A percentile compares a stretch with the other conserved stretches of the same genome.
Evolutionary conservation across 371 early-diverging fungal species (phyloP).

Genomic region (Rhizomucor pusillus): DNA sequence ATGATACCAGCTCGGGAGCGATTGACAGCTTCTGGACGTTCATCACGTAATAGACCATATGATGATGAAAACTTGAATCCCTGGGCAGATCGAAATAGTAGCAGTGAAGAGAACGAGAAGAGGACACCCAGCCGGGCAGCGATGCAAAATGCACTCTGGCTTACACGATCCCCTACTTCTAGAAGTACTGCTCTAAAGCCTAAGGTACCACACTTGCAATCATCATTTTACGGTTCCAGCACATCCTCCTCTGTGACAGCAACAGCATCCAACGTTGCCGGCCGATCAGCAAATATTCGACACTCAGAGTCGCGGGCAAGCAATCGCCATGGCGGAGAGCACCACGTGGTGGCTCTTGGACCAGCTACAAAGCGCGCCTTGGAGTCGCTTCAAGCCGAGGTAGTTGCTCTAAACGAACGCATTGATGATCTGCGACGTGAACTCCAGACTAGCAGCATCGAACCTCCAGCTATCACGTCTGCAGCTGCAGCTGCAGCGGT

Average conservation of each 20-base stretch:
- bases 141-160: neutral
- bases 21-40: neutral
- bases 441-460: conserved; percentile 20
- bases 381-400: conserved; percentile 46
- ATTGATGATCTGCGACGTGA: conserved; percentile 44
- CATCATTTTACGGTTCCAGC: conserved; percentile 21
- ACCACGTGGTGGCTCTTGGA: conserved; percentile 25
- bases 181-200: neutral
- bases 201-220: conserved; percentile 3
- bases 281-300: neutral
- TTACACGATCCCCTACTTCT: neutral
- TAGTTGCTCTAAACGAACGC: conserved; percentile 44
- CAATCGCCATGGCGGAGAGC: conserved; percentile 6
- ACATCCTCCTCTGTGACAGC: conserved; percentile 42
- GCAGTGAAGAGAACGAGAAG: too few species aligned
- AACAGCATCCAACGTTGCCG: conserved; percentile 18
- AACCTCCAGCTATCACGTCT: too few species aligned
- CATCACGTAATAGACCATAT: conserved; percentile 2
- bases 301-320: too few species aligned
- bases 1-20: conserved; percentile 14
- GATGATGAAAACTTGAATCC: conserved; percentile 22
- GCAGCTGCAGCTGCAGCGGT: conserved; percentile 2
- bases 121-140: too few species aligned
- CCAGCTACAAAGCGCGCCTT: conserved; percentile 47
- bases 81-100: conserved; percentile 18